phyloP scores from a whole-genome alignment of 202 grass and related monocot species.

The Brachypodium distachyon region DNA sequence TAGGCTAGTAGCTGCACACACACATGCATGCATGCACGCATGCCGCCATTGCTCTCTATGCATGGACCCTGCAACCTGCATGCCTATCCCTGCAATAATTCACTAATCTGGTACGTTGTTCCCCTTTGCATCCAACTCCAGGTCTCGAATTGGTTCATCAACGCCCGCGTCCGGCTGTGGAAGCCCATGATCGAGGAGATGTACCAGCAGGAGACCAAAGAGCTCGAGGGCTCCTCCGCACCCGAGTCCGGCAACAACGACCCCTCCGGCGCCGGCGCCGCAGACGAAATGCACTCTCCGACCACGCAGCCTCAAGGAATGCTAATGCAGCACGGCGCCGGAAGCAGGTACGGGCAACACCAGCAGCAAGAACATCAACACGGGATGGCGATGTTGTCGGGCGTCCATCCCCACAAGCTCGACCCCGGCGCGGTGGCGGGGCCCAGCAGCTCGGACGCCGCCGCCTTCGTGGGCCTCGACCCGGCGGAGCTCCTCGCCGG shows the following conservation, averaged over 20 bases:
- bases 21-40: slow-evolving; percentile 27
- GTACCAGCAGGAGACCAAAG: slow-evolving; percentile 85
- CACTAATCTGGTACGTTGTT: slow-evolving; percentile 1
- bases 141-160: slow-evolving; percentile 99
- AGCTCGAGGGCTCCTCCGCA: slow-evolving; percentile 40
- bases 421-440: slow-evolving; percentile 32
- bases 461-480: slow-evolving; percentile 46
- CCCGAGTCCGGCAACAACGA: slow-evolving; percentile 43
- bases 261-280: slow-evolving; percentile 30
- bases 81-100: slow-evolving; percentile 38
- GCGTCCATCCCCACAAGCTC: slow-evolving; percentile 36
- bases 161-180: slow-evolving; percentile 95
- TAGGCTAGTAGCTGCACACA: slow-evolving; percentile 14
- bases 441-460: slow-evolving; percentile 27
- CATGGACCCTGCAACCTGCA: too few species aligned
- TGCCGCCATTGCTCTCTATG: slow-evolving; percentile 14
- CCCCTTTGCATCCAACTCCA: slow-evolving; percentile 40
- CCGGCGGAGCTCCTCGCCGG: slow-evolving; percentile 67
- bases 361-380: slow-evolving; percentile 31
- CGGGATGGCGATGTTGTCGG: slow-evolving; percentile 6
- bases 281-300: slow-evolving; percentile 50
- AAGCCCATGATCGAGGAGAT: slow-evolving; percentile 99
- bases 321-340: slow-evolving; percentile 23
- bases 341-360: slow-evolving; percentile 19
- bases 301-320: slow-evolving; percentile 19